Evolutionary conservation across 1,284 basidiomycete genomes (phyloP), one percentile per base, ranked within the genome.

Genomic region (Coniferiporia weirii): DNA sequence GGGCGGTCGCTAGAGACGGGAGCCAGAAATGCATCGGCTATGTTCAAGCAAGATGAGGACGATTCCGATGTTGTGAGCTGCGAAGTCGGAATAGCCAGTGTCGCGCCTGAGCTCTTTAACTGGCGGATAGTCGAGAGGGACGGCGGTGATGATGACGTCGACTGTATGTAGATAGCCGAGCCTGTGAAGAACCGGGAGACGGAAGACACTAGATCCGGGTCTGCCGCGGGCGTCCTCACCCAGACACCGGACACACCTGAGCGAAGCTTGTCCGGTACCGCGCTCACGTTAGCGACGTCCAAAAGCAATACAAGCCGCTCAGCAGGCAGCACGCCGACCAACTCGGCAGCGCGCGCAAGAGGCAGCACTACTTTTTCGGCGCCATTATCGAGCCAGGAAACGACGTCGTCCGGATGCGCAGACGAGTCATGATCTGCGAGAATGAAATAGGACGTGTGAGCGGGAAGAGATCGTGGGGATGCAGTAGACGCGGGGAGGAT

Each of bases 1-100:
- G 87, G 79, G 54, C 97, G 85, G 73, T 99, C 97, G 1, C 95
- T 93, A 17, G 78, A 74, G 56, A 98, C 73, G 1, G 88, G 82
- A 0, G 93, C 84, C 54, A 95, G 81, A 78, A 95, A 96, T 15
- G 88, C 89, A 67, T 94, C 91, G n/a, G 84, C 83, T 58, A 96
- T 75, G 67, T 88, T 89, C 60, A 95, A 76, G 64, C 85, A 80
- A 6, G 78, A 71, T 47, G 76, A 63, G 38, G 83, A 78, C 9
- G 85, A 81, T 1, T 77, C 65, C 3, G 72, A 73, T 38, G 85
- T 74, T 10, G 89, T 88, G 55, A 95, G 82, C 60, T 85, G 78
- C 32, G 85, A 82, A n/a, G 84, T 79, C 7, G 89, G 86, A 56
- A 95, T 75, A 62, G 93, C 83, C n/a, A 87, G 76, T 1, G 81